phyloP scores from a whole-genome alignment of 2,329 filamentous ascomycete genomes.

The Diaporthe sp. region DNA sequence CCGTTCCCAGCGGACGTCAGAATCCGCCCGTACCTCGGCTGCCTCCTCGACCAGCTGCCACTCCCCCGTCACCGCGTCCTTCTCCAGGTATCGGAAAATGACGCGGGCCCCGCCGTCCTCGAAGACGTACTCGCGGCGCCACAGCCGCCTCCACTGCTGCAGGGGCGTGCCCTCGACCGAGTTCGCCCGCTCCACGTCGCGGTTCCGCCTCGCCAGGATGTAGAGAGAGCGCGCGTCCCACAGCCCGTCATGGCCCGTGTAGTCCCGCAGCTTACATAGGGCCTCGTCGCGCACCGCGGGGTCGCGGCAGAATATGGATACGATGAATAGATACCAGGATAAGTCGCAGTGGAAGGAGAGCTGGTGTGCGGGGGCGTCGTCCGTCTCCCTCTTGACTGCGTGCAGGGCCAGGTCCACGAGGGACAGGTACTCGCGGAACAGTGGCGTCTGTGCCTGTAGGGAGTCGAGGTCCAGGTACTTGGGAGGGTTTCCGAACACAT shows the following conservation, averaged over 20 bases:
- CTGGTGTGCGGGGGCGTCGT: constrained; percentile 43
- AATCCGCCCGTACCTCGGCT: constrained; percentile 32
- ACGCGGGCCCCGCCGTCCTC: constrained; percentile 50
- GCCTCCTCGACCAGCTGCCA: constrained; percentile 42
- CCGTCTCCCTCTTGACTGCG: constrained; percentile 36
- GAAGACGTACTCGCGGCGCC: constrained; percentile 51
- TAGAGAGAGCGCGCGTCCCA: constrained; percentile 12
- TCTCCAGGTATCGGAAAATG: constrained; percentile 48
- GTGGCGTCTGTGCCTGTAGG: constrained; percentile 44
- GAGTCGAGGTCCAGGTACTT: constrained; percentile 43
- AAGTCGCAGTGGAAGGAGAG: constrained; percentile 49
- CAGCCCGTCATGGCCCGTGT: neutral
- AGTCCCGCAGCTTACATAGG: constrained; percentile 4
- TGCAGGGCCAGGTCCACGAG: constrained; percentile 47
- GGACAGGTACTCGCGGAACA: constrained; percentile 50
- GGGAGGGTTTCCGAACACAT: constrained; percentile 47
- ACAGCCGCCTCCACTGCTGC: constrained; percentile 46
- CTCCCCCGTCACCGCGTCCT: constrained; percentile 34
- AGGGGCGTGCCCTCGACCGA: constrained; percentile 35
- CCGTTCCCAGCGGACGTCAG: constrained; percentile 30
- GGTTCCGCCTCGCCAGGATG: neutral
- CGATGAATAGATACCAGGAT: neutral
- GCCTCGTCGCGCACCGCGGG: constrained; percentile 11
- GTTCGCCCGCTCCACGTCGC: constrained; percentile 16
- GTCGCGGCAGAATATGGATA: constrained; percentile 5